Percentiles rank a stretch among this genome's conserved stretches.
phyloP scores from a whole-genome alignment of 192 early-diverging fungal species.

The Coemansia sp. region DNA sequence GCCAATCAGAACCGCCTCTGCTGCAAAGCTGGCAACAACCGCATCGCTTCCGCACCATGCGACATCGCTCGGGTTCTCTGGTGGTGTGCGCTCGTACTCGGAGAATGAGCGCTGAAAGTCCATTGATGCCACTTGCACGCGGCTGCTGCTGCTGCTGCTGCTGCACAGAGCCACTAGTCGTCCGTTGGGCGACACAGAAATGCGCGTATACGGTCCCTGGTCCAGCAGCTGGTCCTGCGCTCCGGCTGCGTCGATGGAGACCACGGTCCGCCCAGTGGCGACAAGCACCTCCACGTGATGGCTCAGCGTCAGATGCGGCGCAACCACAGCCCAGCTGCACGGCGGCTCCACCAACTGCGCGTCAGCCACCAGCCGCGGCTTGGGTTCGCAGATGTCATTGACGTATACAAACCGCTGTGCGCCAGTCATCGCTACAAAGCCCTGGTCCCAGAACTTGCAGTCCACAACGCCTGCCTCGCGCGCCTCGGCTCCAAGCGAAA shows the following conservation, averaged over 20 bases:
- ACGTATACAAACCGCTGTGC: conserved; percentile 80
- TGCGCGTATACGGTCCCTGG: conserved; percentile 85
- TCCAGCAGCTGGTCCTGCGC: conserved; percentile 79
- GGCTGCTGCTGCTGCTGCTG: conserved; percentile 61
- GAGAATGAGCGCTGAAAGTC: conserved; percentile 94
- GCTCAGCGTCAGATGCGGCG: conserved; percentile 83
- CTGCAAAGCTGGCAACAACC: conserved; percentile 82
- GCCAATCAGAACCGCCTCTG: conserved; percentile 83
- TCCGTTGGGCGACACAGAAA: conserved; percentile 92
- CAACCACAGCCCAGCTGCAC: conserved; percentile 84
- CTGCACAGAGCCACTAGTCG: conserved; percentile 89
- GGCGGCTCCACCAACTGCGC: conserved; percentile 65
- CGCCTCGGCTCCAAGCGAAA: conserved; percentile 62
- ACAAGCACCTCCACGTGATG: conserved; percentile 88
- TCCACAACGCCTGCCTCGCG: conserved; percentile 79
- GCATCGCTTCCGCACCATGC: conserved; percentile 93
- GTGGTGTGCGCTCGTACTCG: conserved; percentile 65
- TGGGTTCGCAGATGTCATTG: conserved; percentile 81
- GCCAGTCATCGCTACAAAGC: conserved; percentile 87
- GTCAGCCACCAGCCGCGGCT: conserved; percentile 67
- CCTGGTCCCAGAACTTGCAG: conserved; percentile 86
- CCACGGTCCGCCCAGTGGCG: conserved; percentile 70
- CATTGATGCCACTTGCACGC: conserved; percentile 88
- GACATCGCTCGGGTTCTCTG: conserved; percentile 13
- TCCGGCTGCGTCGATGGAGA: conserved; percentile 78